Conservation (phyloP, 1,139 yeast genomes). For the Yamadazyma conglobata region DNA sequence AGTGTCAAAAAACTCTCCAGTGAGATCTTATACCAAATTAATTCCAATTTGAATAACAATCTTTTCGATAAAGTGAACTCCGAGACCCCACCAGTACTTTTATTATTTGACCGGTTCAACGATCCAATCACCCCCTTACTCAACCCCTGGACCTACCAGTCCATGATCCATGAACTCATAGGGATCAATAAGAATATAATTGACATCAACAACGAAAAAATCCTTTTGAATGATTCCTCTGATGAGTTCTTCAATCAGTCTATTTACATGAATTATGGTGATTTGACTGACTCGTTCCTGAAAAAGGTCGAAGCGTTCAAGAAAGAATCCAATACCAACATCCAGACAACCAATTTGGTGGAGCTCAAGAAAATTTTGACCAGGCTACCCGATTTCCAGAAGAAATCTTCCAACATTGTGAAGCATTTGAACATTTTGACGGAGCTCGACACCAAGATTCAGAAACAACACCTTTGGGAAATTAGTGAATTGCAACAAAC, state of each 20-base stretch:
- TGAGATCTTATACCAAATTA: conserved; percentile 59
- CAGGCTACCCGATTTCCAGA: conserved; percentile 89
- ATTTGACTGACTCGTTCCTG: conserved; percentile 84
- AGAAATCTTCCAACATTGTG: conserved; percentile 82
- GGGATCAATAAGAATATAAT: conserved; percentile 82
- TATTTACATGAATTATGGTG: conserved; percentile 91
- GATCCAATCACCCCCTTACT: conserved; percentile 93
- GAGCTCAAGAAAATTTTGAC: conserved; percentile 91
- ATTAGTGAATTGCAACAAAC: conserved; percentile 89
- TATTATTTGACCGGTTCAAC: conserved; percentile 78
- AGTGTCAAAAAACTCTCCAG: conserved; percentile 63
- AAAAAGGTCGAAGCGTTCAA: conserved; percentile 83
- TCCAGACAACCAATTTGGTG: conserved; percentile 64
- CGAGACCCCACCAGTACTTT: conserved; percentile 70
- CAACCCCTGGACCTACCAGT: conserved; percentile 96
- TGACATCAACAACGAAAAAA: conserved; percentile 41
- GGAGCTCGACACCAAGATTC: conserved; percentile 73
- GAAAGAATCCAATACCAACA: conserved; percentile 65
- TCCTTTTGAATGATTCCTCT: conserved; percentile 38
- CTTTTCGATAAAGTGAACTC: conserved; percentile 64
- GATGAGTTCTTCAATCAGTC: conserved; percentile 77
- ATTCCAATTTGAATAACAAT: conserved; percentile 52
- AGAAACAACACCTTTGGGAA: conserved; percentile 65
- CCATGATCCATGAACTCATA: conserved; percentile 91
- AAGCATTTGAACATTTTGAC: conserved; percentile 89